Conservation (phyloP, 1,284 basidiomycete species). For the Ganoderma leucocontextum region DNA sequence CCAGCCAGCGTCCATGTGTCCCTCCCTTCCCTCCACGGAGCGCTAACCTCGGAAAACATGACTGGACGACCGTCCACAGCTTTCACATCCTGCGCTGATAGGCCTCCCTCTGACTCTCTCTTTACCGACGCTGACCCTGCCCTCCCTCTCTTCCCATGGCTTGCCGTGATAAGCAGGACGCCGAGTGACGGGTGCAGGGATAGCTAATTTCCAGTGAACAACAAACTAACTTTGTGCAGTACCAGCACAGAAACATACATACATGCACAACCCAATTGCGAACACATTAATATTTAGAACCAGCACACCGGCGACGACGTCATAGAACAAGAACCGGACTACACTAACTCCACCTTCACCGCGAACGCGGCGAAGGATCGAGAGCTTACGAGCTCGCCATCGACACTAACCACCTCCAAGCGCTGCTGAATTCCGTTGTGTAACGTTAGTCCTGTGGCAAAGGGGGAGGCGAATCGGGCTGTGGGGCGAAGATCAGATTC, state of each 20-base stretch:
- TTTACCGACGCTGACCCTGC: background rate
- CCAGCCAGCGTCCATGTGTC: background rate
- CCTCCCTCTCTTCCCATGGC: background rate
- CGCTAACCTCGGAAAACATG: conserved; percentile 9
- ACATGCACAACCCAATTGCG: background rate
- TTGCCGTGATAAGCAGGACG: background rate
- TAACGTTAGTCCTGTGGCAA: conserved; percentile 54
- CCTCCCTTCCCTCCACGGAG: conserved; percentile 11
- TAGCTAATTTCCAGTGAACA: conserved; percentile 1
- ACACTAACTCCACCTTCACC: background rate
- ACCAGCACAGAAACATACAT: background rate
- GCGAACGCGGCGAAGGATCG: background rate
- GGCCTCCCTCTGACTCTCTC: background rate
- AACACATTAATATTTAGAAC: background rate
- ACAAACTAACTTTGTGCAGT: background rate
- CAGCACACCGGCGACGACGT: background rate
- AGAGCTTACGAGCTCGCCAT: background rate
- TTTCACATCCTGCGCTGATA: conserved; percentile 9
- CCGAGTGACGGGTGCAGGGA: background rate
- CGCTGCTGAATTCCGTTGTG: background rate
- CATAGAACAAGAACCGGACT: background rate
- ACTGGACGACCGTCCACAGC: background rate
- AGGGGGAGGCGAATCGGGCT: conserved; percentile 82
- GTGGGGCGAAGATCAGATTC: conserved; percentile 80
- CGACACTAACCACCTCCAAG: conserved; percentile 7